These are phyloP conservation scores for Jamesozyma rosinii DNA, from an alignment of 805 yeast species.

Conservation along the genomic window DNA sequence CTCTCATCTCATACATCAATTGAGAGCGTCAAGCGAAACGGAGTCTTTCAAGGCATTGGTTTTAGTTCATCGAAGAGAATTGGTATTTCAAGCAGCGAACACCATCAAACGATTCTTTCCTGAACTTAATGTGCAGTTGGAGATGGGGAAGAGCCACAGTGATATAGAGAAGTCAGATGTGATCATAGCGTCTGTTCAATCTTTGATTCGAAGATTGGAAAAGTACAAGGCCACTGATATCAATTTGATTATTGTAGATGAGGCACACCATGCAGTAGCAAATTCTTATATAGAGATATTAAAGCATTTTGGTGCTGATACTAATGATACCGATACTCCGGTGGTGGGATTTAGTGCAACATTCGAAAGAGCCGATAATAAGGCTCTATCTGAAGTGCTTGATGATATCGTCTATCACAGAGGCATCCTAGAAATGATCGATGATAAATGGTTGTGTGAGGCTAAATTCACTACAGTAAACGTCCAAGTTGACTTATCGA, in stretches of 20 bases:
- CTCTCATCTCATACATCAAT: conserved; percentile 42
- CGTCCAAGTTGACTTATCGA: conserved; percentile 37
- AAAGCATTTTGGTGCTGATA: conserved; percentile 45
- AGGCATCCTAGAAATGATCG: conserved; percentile 55
- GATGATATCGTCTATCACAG: conserved; percentile 69
- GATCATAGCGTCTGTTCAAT: conserved; percentile 68
- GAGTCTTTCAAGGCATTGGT: conserved; percentile 35
- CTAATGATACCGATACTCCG: conserved; percentile 36
- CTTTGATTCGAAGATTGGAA: conserved; percentile 42
- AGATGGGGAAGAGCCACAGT: conserved; percentile 48
- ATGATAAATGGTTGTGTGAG: conserved; percentile 60
- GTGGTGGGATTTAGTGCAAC: conserved; percentile 88
- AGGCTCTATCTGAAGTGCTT: conserved; percentile 47
- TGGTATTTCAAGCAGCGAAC: conserved; percentile 58
- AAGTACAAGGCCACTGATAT: conserved; percentile 45
- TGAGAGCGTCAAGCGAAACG: conserved; percentile 4
- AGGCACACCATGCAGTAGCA: conserved; percentile 88
- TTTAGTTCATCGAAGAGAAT: conserved; percentile 73
- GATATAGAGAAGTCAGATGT: conserved; percentile 42
- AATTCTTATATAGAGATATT: conserved; percentile 51
- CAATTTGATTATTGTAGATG: conserved; percentile 74
- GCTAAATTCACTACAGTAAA: conserved; percentile 54
- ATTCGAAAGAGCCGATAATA: conserved; percentile 63
- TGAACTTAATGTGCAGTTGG: conserved; percentile 45
- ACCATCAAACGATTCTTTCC: conserved; percentile 45